Percentiles rank a stretch among this genome's conserved stretches.
These are phyloP conservation scores for Acer saccharum DNA, from an alignment of 345 rosid genomes.

Conservation along the genomic window DNA sequence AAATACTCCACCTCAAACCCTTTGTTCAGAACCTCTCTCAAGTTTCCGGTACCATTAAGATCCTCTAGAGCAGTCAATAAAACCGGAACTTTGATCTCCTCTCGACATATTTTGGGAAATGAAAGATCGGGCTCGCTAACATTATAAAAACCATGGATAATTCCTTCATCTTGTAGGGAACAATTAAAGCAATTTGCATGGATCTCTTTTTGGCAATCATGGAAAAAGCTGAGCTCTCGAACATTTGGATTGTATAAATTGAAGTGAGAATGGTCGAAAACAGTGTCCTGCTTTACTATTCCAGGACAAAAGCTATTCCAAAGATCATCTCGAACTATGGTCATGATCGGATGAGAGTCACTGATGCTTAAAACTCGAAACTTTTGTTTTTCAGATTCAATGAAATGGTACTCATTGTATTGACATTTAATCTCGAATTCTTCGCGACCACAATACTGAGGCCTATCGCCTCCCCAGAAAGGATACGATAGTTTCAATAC, in stretches of 20 bases:
- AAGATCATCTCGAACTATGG: slow-evolving; percentile 23
- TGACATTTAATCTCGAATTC: slow-evolving; percentile 37
- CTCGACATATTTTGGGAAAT: too few relatives aligned
- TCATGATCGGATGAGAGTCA: neutral
- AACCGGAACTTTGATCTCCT: neutral
- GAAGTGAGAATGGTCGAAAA: neutral
- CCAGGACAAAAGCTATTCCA: slow-evolving; percentile 16
- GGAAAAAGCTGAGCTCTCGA: slow-evolving; percentile 29
- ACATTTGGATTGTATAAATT: neutral
- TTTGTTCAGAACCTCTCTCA: neutral
- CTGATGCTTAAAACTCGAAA: slow-evolving; percentile 11
- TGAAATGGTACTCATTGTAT: neutral
- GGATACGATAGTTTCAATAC: slow-evolving; percentile 33
- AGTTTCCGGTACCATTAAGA: rapidly evolving
- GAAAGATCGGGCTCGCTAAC: neutral
- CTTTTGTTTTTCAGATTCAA: neutral
- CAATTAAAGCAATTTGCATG: neutral
- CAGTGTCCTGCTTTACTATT: neutral
- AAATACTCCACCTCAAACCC: neutral
- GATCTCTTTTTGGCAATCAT: neutral
- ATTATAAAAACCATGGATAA: neutral
- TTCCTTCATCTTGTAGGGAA: neutral
- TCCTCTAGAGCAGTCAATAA: rapidly evolving
- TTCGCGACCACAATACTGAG: slow-evolving; percentile 32
- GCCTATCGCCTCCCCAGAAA: slow-evolving; percentile 43